These are phyloP conservation scores for Trichosanthes cucumerina DNA, from an alignment of 306 rosid genomes.

Conservation along the genomic window DNA sequence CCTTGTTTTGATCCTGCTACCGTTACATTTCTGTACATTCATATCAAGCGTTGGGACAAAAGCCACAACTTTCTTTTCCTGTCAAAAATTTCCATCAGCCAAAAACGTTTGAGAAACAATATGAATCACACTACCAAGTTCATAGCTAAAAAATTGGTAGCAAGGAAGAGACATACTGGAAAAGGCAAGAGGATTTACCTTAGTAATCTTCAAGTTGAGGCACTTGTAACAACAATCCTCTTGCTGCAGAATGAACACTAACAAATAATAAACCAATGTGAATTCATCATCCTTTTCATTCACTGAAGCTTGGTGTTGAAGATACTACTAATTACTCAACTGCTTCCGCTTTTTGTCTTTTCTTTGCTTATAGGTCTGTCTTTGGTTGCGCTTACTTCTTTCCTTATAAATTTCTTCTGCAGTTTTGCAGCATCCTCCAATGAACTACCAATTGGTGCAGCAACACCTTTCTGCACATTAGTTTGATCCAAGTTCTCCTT, in stretches of 20 bases:
- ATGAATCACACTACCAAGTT: neutral
- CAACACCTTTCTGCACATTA: slow-evolving; percentile 22
- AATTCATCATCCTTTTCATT: slow-evolving; percentile 57
- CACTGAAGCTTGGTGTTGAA: slow-evolving; percentile 48
- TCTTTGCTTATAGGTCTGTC: slow-evolving; percentile 43
- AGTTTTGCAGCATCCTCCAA: slow-evolving; percentile 33
- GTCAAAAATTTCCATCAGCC: neutral
- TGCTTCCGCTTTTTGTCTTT: slow-evolving; percentile 34
- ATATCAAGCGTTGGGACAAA: neutral
- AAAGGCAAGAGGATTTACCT: neutral
- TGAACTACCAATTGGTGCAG: slow-evolving; percentile 29
- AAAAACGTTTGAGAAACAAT: neutral
- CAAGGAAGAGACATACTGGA: neutral
- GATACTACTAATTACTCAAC: slow-evolving; percentile 21
- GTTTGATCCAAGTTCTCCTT: slow-evolving; percentile 30
- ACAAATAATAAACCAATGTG: slow-evolving; percentile 11
- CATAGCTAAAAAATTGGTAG: neutral
- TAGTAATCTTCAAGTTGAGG: neutral
- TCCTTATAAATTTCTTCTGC: slow-evolving; percentile 53
- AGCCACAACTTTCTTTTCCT: neutral
- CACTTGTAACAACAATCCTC: neutral
- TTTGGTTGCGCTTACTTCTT: slow-evolving; percentile 32
- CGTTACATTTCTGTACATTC: neutral
- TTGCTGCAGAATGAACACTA: neutral
- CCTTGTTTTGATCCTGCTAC: neutral